Evolutionary conservation across 345 rosid genomes (phyloP), one percentile per base, ranked within the genome.

Genomic region (Gossypium raimondii): DNA sequence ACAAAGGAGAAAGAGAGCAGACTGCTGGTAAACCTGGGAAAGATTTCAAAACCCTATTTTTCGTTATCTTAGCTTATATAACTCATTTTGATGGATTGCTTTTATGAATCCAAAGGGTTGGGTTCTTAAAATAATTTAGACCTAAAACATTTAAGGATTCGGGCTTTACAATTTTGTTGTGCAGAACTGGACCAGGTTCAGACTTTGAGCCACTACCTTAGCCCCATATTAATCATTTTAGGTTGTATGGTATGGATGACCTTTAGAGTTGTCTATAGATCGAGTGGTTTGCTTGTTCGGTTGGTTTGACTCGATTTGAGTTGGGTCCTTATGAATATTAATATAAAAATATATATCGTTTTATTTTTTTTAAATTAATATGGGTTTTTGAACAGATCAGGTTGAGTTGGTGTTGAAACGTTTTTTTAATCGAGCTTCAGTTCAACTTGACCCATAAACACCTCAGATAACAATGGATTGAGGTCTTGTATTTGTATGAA

Each of bases 31-130:
- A 16, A 62, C 58, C 60, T 53, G 55, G 22, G 72, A 58, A 29
- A 25, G 57, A 58, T 24, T 44, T 44, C 11, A 62, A 77, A 81
- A 77, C 83, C 83, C 78, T 80, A 80, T 8, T 10, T 2, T 43
- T 70, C 8, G 0, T 14, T 64, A 24, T 29, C 7, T 34, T 3
- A 9, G 48, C 5, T 44, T 73, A 72, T 61, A 62, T 50, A 27
- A 1, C 22, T 9, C 11, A 7, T 24, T 56, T 56, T 57, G 1
- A 57, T 57, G 61, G 61, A 57, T 57, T 57, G 61, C 12, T 57
- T 20, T 57, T 20, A 25, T 20, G 61, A 57, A 57, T 57, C 13
- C 11, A 34, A 57, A 20, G 27, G 22, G 7, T 20, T 20, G 61
- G 61, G 61, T 20, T 57, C 22, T 22, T 18, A 56, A 18, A 12